These are phyloP conservation scores for Ascochyta fabae DNA, from an alignment of 2,329 filamentous ascomycete genomes.

Conservation along the genomic window DNA sequence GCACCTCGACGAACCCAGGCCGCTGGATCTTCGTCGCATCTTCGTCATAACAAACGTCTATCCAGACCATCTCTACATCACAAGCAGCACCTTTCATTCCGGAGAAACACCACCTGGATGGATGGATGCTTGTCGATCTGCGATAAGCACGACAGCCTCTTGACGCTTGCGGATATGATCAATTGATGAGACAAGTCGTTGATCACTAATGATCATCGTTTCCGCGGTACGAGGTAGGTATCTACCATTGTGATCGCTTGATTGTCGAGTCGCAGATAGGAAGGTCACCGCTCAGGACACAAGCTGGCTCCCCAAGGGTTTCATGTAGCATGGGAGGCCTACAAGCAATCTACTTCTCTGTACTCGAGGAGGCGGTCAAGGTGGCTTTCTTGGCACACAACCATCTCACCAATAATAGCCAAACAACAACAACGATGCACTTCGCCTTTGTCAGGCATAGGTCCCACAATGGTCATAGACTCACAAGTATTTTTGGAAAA, in stretches of 20 bases:
- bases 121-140: conserved; percentile 6
- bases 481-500: too few species aligned
- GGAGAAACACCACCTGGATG: background rate
- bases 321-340: too few species aligned
- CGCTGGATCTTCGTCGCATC: background rate
- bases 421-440: too few species aligned
- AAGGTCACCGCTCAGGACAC: background rate
- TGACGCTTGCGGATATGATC: conserved; percentile 3
- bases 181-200: too few species aligned
- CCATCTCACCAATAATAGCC: too few species aligned
- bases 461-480: too few species aligned
- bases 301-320: background rate
- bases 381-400: too few species aligned
- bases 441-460: too few species aligned
- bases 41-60: conserved; percentile 6
- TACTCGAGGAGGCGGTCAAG: too few species aligned
- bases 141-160: conserved; percentile 6
- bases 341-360: too few species aligned
- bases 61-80: conserved; percentile 9
- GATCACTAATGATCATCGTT: too few species aligned
- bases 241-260: background rate
- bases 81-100: background rate
- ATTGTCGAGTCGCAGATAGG: background rate
- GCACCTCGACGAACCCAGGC: background rate
- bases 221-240: background rate